Percentiles rank a stretch among this genome's conserved stretches.
phyloP scores from a whole-genome alignment of 2,329 filamentous ascomycete species.

The Alternaria burnsii region DNA sequence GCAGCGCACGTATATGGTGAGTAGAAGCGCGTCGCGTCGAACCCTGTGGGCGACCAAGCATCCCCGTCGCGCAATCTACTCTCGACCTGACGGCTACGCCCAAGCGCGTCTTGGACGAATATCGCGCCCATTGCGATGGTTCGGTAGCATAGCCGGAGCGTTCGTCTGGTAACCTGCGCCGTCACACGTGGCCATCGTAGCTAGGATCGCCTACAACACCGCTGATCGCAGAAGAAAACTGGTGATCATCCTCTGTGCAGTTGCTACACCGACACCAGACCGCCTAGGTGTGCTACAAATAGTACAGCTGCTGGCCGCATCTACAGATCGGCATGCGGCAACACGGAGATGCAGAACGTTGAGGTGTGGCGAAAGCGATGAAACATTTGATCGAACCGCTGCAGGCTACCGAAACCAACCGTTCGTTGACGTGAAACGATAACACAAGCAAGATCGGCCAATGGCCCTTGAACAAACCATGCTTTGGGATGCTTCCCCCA shows the following conservation, averaged over 20 bases:
- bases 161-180: constrained; percentile 25
- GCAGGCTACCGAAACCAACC: constrained; percentile 41
- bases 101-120: constrained; percentile 16
- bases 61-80: constrained; percentile 4
- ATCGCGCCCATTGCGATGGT: constrained; percentile 32
- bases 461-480: constrained; percentile 27
- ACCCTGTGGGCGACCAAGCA: constrained; percentile 11
- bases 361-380: constrained; percentile 30
- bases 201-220: constrained; percentile 17
- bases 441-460: constrained; percentile 31
- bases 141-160: constrained; percentile 36
- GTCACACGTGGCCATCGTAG: constrained; percentile 31
- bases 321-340: constrained; percentile 33
- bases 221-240: constrained; percentile 18
- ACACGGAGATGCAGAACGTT: constrained; percentile 28
- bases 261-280: constrained; percentile 30
- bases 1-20: constrained; percentile 13
- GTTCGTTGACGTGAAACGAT: constrained; percentile 33
- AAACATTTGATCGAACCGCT: constrained; percentile 37
- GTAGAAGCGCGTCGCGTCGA: constrained; percentile 12
- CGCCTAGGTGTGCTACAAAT: constrained; percentile 34
- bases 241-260: constrained; percentile 7
- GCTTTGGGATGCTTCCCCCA: constrained; percentile 24
- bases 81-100: background rate
- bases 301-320: constrained; percentile 26